Evolutionary conservation across 2,329 filamentous ascomycete species (phyloP).

Genomic region (Fusarium sp.): DNA sequence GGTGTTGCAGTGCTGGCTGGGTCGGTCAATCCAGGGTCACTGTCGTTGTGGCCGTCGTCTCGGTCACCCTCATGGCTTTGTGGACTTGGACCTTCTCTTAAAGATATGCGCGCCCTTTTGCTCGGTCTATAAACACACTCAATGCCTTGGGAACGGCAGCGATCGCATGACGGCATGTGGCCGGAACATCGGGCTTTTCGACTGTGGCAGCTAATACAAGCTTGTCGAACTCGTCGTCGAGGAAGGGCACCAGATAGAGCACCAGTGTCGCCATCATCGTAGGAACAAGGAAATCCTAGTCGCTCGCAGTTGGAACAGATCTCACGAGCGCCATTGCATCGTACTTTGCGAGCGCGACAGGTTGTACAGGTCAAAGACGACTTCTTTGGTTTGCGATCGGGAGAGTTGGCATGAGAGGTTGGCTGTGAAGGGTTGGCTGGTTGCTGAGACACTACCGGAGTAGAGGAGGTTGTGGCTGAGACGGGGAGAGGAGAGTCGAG

Average conservation of each 20-base stretch:
- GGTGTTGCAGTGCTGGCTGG: conserved; percentile 49
- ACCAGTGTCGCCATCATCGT: conserved; percentile 60
- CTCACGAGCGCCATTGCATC: conserved; percentile 65
- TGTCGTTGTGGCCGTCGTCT: conserved; percentile 51
- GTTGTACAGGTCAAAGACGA: conserved; percentile 64
- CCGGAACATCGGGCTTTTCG: conserved; percentile 69
- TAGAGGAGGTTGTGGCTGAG: conserved; percentile 10
- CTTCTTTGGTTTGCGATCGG: conserved; percentile 54
- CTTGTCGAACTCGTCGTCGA: conserved; percentile 65
- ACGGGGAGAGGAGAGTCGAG: conserved; percentile 43
- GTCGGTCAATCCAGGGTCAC: conserved; percentile 52
- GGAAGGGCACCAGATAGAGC: conserved; percentile 59
- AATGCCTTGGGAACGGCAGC: conserved; percentile 62
- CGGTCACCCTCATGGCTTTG: conserved; percentile 51
- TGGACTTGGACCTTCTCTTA: conserved; percentile 47
- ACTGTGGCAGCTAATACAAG: conserved; percentile 68
- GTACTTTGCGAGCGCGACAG: conserved; percentile 67
- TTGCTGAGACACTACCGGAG: conserved; percentile 28
- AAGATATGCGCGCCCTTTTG: conserved; percentile 53
- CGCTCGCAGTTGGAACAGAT: conserved; percentile 69
- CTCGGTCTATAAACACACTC: conserved; percentile 66
- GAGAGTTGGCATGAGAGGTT: conserved; percentile 44
- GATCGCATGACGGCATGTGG: conserved; percentile 66
- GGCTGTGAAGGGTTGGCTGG: conserved; percentile 36
- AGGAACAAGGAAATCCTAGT: conserved; percentile 67